Evolutionary conservation across 345 rosid species (phyloP), one percentile per base, ranked within the genome.

Genomic region (Aegle marmelos): DNA sequence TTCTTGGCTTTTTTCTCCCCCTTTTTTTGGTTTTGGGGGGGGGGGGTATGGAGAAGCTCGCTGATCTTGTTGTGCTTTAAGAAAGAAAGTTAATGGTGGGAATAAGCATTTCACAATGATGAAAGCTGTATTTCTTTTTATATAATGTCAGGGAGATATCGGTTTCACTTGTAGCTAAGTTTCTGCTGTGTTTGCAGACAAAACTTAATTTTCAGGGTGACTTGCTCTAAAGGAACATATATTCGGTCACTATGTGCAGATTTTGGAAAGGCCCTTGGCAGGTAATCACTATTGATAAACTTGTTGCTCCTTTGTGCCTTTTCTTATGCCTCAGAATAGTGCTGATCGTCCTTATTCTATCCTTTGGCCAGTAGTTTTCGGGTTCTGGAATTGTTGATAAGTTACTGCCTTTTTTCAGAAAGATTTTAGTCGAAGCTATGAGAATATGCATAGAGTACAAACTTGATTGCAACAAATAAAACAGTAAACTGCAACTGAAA

Each of bases 181-280:
- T 71, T 65, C 30, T 73, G 27, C 21, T 54, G 36, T 74, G 48
- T 45, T 81, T 86, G 87, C 93, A 95, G 99, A 78, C 98, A 96
- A 85, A 91, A 94, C 85, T 85, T 92, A 82, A 88, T 94, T 74
- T 90, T 96, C 82, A 91, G 93, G 72, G 97, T 92, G 77, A 79
- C 89, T 48, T 92, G 97, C 88, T 94, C 98, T 0, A 92, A 94
- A 85, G 98, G 98, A 78, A 92, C 99, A 9, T 94, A 96, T 85
- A 91, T 96, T 82, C 93, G 97, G 28, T 96, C 98, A 5, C 85
- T 96, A 17, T 96, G 99, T 87, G 92, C 98, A 75, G 99, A 96
- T 87, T 80, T 96, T 70, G 97, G 95, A 45, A 94, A 94, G 86
- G 91, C 95, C 82, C 91, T 96, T 75, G 91, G 97, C 79, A 94